These are phyloP conservation scores for Tetraselmis chui DNA, from an alignment of 139 green algal genomes.

Conservation along the genomic window DNA sequence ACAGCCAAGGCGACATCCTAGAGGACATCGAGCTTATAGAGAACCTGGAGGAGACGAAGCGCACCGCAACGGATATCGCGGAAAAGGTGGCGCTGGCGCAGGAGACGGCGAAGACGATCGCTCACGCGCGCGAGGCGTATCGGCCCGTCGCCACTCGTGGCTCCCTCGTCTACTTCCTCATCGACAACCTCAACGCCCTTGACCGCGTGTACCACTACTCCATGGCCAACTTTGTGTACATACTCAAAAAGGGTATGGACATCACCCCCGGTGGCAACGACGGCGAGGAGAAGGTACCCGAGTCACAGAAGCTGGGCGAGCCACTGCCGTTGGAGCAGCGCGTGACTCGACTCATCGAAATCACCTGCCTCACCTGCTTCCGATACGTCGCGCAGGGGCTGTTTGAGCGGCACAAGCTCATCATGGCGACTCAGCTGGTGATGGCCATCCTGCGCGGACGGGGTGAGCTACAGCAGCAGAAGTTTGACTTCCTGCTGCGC, in stretches of 20 bases:
- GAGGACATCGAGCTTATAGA: slow-evolving; percentile 88
- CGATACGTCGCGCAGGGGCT: slow-evolving; percentile 72
- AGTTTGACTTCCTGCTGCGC: slow-evolving; percentile 79
- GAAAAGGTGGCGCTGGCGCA: slow-evolving; percentile 71
- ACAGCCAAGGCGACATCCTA: slow-evolving; percentile 82
- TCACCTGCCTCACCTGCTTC: slow-evolving; percentile 62
- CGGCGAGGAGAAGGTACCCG: slow-evolving; percentile 20
- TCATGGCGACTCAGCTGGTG: slow-evolving; percentile 80
- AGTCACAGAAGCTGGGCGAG: slow-evolving; percentile 19
- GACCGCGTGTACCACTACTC: slow-evolving; percentile 89
- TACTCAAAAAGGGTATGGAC: slow-evolving; percentile 80
- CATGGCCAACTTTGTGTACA: slow-evolving; percentile 85
- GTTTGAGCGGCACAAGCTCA: slow-evolving; percentile 92
- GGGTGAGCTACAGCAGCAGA: slow-evolving; percentile 59
- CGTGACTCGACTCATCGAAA: slow-evolving; percentile 69
- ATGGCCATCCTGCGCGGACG: slow-evolving; percentile 65
- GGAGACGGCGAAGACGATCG: slow-evolving; percentile 57
- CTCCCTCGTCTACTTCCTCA: slow-evolving; percentile 83
- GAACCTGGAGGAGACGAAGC: slow-evolving; percentile 87
- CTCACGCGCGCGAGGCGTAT: slow-evolving; percentile 70
- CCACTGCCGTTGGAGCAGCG: slow-evolving; percentile 52
- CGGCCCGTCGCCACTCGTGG: slow-evolving; percentile 71
- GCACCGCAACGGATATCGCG: slow-evolving; percentile 73
- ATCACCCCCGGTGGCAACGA: slow-evolving; percentile 49
- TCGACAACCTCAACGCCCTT: slow-evolving; percentile 76